phyloP scores from a whole-genome alignment of 2,329 filamentous ascomycete species.

The Cladophialophora immunda region DNA sequence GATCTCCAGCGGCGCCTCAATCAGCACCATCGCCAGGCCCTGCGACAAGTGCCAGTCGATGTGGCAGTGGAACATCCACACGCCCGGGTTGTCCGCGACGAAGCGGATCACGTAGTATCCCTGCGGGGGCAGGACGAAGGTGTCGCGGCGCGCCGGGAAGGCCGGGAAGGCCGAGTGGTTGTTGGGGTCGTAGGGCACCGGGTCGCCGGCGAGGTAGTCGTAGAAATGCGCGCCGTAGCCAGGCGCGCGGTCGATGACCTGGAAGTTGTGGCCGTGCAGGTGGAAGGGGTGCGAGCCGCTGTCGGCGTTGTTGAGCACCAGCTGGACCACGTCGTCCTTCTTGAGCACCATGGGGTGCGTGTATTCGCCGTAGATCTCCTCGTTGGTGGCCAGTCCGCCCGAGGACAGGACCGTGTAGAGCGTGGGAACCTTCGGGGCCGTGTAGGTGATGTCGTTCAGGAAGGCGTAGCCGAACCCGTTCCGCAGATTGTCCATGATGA shows the following conservation, averaged over 20 bases:
- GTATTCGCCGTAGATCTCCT: constrained; percentile 70
- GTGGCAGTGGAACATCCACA: constrained; percentile 62
- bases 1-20: constrained; percentile 55
- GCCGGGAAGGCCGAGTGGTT: constrained; percentile 37
- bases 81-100: constrained; percentile 61
- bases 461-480: constrained; percentile 69
- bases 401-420: constrained; percentile 78
- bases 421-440: constrained; percentile 76
- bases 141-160: constrained; percentile 56
- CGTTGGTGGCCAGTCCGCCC: constrained; percentile 64
- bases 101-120: constrained; percentile 66
- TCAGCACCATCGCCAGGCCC: constrained; percentile 51
- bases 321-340: constrained; percentile 60
- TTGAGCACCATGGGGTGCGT: constrained; percentile 74
- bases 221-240: constrained; percentile 67
- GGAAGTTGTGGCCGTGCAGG: constrained; percentile 78
- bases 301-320: constrained; percentile 52
- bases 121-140: constrained; percentile 62
- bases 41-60: constrained; percentile 63
- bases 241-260: constrained; percentile 67
- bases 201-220: constrained; percentile 53
- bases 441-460: constrained; percentile 80
- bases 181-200: constrained; percentile 40
- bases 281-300: constrained; percentile 69
- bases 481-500: constrained; percentile 71